Evolutionary conservation across 306 rosid genomes (phyloP).

Genomic region (Inga laurina): DNA sequence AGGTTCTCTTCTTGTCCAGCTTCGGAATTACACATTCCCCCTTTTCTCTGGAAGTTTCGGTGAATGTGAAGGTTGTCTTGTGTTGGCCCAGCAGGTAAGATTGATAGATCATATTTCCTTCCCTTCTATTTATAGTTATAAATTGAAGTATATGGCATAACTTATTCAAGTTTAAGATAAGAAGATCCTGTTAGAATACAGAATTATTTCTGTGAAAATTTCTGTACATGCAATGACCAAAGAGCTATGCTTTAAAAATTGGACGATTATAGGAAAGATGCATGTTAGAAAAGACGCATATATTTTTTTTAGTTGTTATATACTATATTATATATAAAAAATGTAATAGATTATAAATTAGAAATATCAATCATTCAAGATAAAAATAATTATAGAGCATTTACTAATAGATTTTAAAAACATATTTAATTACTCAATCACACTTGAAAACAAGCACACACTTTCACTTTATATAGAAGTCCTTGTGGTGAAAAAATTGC

Average conservation of each 20-base stretch:
- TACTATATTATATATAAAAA: neutral
- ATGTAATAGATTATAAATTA: neutral
- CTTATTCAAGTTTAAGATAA: conserved; percentile 3
- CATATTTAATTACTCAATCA: neutral
- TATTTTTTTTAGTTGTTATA: neutral
- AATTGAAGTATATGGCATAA: conserved; percentile 21
- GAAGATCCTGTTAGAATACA: conserved; percentile 22
- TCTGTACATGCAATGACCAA: neutral
- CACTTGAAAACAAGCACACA: neutral
- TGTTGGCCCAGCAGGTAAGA: conserved; percentile 94
- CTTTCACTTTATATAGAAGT: neutral
- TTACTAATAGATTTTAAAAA: neutral
- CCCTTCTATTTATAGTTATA: conserved; percentile 20
- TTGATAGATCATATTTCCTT: conserved; percentile 21
- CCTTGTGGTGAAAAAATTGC: neutral
- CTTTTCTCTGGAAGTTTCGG: conserved; percentile 79
- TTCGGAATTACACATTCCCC: conserved; percentile 84
- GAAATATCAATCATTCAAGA: neutral
- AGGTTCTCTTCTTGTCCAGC: conserved; percentile 72
- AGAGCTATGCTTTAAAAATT: neutral
- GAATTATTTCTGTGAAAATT: neutral
- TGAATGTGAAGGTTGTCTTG: conserved; percentile 84
- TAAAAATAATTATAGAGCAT: neutral
- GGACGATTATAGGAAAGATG: too few relatives aligned
- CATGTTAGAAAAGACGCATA: neutral